A percentile compares a stretch with the other conserved stretches of the same genome.
phyloP scores from a whole-genome alignment of 1,284 basidiomycete species.

The Butyriboletus appendiculatus region DNA sequence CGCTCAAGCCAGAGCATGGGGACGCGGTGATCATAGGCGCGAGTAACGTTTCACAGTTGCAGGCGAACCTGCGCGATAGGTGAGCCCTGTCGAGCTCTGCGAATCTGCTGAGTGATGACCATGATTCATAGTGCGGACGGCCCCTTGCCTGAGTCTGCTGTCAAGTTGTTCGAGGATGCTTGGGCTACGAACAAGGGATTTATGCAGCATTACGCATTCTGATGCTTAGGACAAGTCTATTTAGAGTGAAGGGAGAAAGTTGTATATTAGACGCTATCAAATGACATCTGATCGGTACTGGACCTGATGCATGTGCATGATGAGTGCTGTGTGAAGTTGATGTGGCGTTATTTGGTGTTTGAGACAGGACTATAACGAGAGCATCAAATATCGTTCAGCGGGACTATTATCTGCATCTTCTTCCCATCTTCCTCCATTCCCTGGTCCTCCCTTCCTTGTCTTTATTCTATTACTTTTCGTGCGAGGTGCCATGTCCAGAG shows the following conservation, averaged over 20 bases:
- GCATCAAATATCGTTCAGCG: conserved; percentile 6
- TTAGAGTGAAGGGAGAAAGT: neutral
- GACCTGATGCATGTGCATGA: neutral
- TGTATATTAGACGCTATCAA: neutral
- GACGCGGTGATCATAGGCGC: conserved; percentile 17
- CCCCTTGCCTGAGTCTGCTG: conserved; percentile 46
- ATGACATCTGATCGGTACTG: neutral
- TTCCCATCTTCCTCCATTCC: neutral
- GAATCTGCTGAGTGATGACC: neutral
- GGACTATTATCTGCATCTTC: conserved; percentile 15
- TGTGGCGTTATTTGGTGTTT: conserved; percentile 32
- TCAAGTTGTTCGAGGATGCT: conserved; percentile 45
- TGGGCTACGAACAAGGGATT: conserved; percentile 5
- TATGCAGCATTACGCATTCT: conserved; percentile 1
- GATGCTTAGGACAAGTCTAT: neutral
- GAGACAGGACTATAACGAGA: conserved; percentile 14
- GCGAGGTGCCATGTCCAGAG: conserved; percentile 33
- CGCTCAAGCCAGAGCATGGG: conserved; percentile 18
- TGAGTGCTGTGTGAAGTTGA: conserved; percentile 1
- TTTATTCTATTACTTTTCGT: neutral
- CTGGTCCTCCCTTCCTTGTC: neutral
- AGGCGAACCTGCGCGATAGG: conserved; percentile 15
- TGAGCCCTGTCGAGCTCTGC: neutral
- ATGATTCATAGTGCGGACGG: conserved; percentile 42
- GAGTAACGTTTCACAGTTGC: conserved; percentile 29